Evolutionary conservation across 495 filamentous ascomycete genomes (phyloP).

Genomic region (Rhypophila decipiens): DNA sequence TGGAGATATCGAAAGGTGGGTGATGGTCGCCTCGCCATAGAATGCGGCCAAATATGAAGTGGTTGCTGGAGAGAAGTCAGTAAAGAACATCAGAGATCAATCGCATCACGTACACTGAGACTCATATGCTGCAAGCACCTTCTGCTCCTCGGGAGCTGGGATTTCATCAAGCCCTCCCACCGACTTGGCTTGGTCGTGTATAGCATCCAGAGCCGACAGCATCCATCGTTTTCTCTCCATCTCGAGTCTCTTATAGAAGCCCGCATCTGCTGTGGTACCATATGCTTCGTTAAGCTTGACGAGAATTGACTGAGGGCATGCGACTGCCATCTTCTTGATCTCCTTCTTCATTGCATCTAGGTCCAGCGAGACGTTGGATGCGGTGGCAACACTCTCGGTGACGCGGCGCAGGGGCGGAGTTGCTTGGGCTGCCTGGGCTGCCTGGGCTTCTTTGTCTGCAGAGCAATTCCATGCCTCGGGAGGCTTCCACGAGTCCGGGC

Average conservation of each 20-base stretch:
- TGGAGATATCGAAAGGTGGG: constrained; percentile 30
- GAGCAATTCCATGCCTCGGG: constrained; percentile 14
- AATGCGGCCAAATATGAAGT: constrained; percentile 36
- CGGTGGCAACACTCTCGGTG: constrained; percentile 1
- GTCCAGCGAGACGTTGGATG: constrained; percentile 18
- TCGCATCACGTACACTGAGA: constrained; percentile 31
- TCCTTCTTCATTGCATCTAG: constrained; percentile 30
- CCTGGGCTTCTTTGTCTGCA: too few species aligned
- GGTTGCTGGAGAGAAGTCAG: constrained; percentile 28
- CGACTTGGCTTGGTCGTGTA: constrained; percentile 1
- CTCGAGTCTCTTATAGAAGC: constrained; percentile 32
- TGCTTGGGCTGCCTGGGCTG: too few species aligned
- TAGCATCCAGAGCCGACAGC: constrained; percentile 30
- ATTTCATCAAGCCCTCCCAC: background rate
- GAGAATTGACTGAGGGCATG: constrained; percentile 35
- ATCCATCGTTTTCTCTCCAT: constrained; percentile 39
- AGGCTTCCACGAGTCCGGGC: constrained; percentile 35
- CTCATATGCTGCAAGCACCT: constrained; percentile 38
- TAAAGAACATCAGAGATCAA: background rate
- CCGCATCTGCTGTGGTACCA: constrained; percentile 30
- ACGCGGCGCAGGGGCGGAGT: constrained; percentile 10
- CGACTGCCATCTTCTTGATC: constrained; percentile 37
- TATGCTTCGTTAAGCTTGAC: constrained; percentile 39
- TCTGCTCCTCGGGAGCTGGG: constrained; percentile 3
- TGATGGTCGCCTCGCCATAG: constrained; percentile 20